Evolutionary conservation across 441 rosid species (phyloP).

Genomic region (Rhodomyrtus psidioides): DNA sequence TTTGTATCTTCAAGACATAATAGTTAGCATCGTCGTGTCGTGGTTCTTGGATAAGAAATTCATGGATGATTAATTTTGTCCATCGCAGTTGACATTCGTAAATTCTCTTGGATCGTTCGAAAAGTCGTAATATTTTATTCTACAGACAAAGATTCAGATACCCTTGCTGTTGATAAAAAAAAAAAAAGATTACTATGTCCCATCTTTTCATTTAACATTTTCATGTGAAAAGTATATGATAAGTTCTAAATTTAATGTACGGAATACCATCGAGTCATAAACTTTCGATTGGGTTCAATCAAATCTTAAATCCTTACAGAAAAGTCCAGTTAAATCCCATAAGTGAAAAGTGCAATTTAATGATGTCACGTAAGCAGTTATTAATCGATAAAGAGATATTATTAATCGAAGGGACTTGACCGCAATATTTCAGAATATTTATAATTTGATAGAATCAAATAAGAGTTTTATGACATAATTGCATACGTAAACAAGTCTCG

Average conservation of each 20-base stretch:
- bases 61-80: background rate
- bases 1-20: background rate
- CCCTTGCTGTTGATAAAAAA: background rate
- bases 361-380: background rate
- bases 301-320: background rate
- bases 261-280: background rate
- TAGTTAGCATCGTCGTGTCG: background rate
- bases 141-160: background rate
- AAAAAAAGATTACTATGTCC: background rate
- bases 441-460: background rate
- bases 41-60: background rate
- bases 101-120: background rate
- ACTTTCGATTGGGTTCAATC: background rate
- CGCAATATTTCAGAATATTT: background rate
- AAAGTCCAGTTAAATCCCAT: background rate
- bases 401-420: background rate
- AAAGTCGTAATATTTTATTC: background rate
- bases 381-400: too few species aligned
- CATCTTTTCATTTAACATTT: background rate
- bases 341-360: background rate
- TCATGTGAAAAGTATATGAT: background rate
- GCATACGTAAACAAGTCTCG: background rate
- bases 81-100: background rate
- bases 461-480: background rate
- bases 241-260: background rate